Percentiles rank a stretch among this genome's conserved stretches.
phyloP scores from a whole-genome alignment of 73 alveolate genomes.

The Tetrahymena elliotti region DNA sequence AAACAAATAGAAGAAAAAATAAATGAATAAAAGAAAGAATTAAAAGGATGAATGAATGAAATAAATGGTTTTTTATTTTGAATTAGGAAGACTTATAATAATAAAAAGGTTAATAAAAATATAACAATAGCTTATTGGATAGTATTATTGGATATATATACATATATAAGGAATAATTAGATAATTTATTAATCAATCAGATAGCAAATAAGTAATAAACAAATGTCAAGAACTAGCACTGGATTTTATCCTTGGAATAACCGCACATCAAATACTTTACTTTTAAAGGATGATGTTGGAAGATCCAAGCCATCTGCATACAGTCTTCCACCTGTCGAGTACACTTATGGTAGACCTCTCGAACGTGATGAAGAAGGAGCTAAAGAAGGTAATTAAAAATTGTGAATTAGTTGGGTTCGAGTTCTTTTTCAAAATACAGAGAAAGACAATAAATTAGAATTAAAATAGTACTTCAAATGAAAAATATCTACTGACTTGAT shows the following conservation, averaged over 20 bases:
- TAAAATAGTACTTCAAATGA: not conserved
- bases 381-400: slow-evolving; percentile 34
- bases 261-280: slow-evolving; percentile 46
- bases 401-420: not conserved
- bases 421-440: not conserved
- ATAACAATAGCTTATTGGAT: not conserved
- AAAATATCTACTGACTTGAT: not conserved
- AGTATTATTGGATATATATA: not conserved
- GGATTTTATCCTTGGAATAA: not conserved
- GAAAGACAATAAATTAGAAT: not conserved
- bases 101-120: not conserved
- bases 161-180: not conserved
- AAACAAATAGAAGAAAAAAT: not conserved
- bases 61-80: not conserved
- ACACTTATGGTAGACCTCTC: slow-evolving; percentile 67
- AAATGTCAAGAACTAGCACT: not conserved
- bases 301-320: slow-evolving; percentile 64
- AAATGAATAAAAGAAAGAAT: not conserved
- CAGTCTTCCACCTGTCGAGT: slow-evolving; percentile 66
- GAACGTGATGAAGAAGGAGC: slow-evolving; percentile 76
- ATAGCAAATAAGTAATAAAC: not conserved
- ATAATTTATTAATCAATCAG: not conserved
- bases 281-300: slow-evolving; percentile 82
- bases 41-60: not conserved
- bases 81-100: not conserved